A percentile compares a stretch with the other conserved stretches of the same genome.
phyloP scores from a whole-genome alignment of 2,329 filamentous ascomycete genomes.

The Botrytis byssoidea region DNA sequence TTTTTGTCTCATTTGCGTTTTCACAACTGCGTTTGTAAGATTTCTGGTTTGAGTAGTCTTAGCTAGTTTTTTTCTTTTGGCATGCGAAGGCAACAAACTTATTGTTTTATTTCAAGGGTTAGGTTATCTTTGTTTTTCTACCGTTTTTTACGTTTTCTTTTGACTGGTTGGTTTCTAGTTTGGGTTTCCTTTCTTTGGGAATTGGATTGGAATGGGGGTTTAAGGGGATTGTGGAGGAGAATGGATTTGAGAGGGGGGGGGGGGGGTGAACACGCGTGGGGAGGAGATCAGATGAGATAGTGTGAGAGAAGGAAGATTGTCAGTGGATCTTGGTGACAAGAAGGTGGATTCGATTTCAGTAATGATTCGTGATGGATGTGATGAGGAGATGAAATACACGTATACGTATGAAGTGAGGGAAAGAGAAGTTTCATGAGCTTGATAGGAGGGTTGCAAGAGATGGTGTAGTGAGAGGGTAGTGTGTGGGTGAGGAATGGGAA shows the following conservation, averaged over 20 bases:
- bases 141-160: background rate
- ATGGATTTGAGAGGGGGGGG: background rate
- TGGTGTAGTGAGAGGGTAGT: background rate
- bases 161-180: background rate
- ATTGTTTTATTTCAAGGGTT: background rate
- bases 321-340: background rate
- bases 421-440: background rate
- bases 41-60: background rate
- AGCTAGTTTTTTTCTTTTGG: background rate
- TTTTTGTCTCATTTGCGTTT: background rate
- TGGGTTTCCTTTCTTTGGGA: constrained; percentile 1
- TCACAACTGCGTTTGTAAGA: constrained; percentile 8
- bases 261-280: background rate
- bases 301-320: background rate
- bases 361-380: constrained; percentile 9
- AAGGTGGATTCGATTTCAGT: background rate
- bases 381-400: constrained; percentile 6
- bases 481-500: background rate
- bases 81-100: background rate
- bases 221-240: background rate
- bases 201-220: background rate
- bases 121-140: background rate
- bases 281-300: background rate
- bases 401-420: constrained; percentile 2
- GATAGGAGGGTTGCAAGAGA: background rate